Conservation (phyloP, 1,284 basidiomycete species). For the Phenoliferia sp. region DNA sequence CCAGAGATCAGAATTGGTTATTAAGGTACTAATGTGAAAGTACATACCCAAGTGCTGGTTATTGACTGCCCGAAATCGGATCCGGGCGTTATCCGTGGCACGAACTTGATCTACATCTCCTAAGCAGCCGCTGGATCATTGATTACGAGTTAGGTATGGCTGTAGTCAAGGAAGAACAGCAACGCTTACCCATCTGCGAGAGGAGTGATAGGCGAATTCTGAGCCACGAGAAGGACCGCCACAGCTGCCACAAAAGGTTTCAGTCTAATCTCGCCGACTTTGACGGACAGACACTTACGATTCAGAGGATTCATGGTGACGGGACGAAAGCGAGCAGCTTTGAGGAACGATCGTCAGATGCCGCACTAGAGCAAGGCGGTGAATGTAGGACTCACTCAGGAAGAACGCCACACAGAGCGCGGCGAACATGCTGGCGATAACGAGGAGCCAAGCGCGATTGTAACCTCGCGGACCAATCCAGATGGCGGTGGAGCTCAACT, state of each 20-base stretch:
- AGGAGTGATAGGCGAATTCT: not conserved
- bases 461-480: not conserved
- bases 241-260: not conserved
- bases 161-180: not conserved
- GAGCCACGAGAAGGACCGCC: not conserved
- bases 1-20: not conserved
- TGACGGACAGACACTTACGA: not conserved
- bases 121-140: not conserved
- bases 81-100: not conserved
- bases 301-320: not conserved
- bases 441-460: not conserved
- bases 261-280: not conserved
- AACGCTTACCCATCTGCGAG: not conserved
- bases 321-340: not conserved
- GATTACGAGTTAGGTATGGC: not conserved
- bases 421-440: not conserved
- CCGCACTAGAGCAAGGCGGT: not conserved
- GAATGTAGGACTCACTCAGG: not conserved
- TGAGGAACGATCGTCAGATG: not conserved
- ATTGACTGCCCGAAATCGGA: not conserved
- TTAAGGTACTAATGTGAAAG: not conserved
- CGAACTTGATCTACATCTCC: not conserved
- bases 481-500: not conserved
- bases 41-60: not conserved
- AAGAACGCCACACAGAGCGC: not conserved